Percentiles rank a stretch among this genome's conserved stretches.
Evolutionary conservation across 192 early-diverging fungal genomes (phyloP).

Genomic region (Podila horticola): DNA sequence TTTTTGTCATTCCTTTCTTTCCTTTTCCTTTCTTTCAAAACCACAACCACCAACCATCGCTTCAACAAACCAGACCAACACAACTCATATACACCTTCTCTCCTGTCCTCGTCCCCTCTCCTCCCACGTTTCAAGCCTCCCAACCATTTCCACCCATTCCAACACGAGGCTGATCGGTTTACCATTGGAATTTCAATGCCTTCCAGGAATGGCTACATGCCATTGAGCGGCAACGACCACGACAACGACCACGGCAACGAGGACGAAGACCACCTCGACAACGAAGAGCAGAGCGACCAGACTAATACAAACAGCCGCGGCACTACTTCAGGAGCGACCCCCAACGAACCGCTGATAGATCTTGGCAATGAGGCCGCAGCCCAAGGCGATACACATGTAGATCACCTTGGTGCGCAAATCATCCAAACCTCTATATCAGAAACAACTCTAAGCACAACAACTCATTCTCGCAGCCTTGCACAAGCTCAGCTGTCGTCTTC

Average conservation of each 20-base stretch:
- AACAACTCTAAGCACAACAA: not conserved
- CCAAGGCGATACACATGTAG: conserved; percentile 2
- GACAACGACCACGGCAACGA: not conserved
- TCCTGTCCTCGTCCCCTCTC: not conserved
- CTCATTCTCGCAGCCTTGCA: not conserved
- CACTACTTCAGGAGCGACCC: too few species aligned
- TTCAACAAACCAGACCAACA: not conserved
- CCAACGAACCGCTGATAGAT: too few species aligned
- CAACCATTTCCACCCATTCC: not conserved
- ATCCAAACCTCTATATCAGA: not conserved
- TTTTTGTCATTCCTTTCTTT: not conserved
- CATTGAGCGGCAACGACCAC: conserved; percentile 9
- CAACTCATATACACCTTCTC: not conserved
- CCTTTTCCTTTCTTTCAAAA: not conserved
- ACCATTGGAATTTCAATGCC: conserved; percentile 4
- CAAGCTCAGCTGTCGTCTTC: not conserved
- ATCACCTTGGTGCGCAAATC: not conserved
- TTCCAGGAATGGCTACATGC: conserved; percentile 22
- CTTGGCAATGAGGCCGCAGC: too few species aligned
- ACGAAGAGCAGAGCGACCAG: not conserved
- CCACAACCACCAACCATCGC: not conserved
- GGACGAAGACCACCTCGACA: not conserved
- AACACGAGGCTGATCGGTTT: not conserved
- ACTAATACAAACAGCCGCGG: too few species aligned
- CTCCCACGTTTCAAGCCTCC: not conserved